These are phyloP conservation scores for Erythrophleum fordii DNA, from an alignment of 306 rosid species.

Conservation along the genomic window DNA sequence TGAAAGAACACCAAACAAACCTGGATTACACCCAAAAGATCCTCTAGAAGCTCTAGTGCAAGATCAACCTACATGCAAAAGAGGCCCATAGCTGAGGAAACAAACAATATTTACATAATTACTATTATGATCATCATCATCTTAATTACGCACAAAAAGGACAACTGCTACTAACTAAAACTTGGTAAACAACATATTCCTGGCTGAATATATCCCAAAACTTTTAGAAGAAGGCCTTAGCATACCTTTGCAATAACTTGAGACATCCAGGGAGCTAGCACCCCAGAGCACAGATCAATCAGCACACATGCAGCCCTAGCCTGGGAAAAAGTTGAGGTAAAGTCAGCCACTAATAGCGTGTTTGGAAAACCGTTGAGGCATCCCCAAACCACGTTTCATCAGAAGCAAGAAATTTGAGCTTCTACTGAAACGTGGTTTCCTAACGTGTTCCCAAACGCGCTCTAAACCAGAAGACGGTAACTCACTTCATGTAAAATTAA, in stretches of 20 bases:
- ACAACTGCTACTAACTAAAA: neutral
- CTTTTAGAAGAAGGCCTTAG: conserved; percentile 29
- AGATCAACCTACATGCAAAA: conserved; percentile 77
- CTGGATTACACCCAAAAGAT: conserved; percentile 90
- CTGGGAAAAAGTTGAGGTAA: conserved; percentile 45
- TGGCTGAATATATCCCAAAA: conserved; percentile 3
- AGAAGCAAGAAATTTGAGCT: no score
- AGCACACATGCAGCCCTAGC: conserved; percentile 93
- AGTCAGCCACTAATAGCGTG: conserved; percentile 38
- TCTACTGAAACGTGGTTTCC: no score
- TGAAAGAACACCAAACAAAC: conserved; percentile 43
- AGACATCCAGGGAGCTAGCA: conserved; percentile 87
- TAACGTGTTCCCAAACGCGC: no score
- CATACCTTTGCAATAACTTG: conserved; percentile 86
- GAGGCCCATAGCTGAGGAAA: conserved; percentile 35
- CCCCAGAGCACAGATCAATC: conserved; percentile 83
- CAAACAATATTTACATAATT: conserved; percentile 27
- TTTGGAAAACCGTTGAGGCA: no score
- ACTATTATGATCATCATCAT: neutral
- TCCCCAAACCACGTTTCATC: no score
- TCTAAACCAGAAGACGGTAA: conserved; percentile 26
- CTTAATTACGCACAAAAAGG: conserved; percentile 6
- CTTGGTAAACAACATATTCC: neutral
- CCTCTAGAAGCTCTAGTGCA: conserved; percentile 88
- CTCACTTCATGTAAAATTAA: conserved; percentile 25